A percentile compares a stretch with the other conserved stretches of the same genome.
These are phyloP conservation scores for Antitrichia curtipendula DNA, from an alignment of 225 moss, liverwort and hornwort species.

Conservation along the genomic window DNA sequence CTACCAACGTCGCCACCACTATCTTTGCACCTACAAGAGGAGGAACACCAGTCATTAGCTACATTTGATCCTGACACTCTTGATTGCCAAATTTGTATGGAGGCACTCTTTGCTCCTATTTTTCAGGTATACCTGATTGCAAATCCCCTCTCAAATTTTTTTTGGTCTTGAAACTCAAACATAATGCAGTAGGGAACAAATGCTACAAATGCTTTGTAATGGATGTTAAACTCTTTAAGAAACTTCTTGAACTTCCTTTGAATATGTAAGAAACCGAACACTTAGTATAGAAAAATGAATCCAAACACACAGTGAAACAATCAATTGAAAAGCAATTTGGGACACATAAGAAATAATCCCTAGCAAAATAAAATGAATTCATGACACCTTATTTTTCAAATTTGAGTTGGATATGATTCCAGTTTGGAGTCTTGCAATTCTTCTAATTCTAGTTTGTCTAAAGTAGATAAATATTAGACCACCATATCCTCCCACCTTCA, in stretches of 20 bases:
- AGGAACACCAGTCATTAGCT: constrained; percentile 17
- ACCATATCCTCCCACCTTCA: background rate
- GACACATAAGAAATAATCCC: background rate
- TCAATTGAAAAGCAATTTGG: background rate
- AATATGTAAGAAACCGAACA: too few species aligned
- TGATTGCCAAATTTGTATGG: constrained; percentile 80
- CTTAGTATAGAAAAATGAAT: background rate
- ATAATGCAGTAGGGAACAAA: background rate
- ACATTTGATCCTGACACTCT: constrained; percentile 56
- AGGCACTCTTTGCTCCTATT: constrained; percentile 37
- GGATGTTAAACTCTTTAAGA: background rate
- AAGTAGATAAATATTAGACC: background rate
- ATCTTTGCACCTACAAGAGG: constrained; percentile 7
- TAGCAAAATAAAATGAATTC: background rate
- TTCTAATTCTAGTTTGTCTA: background rate
- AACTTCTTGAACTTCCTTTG: background rate
- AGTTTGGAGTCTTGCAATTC: background rate
- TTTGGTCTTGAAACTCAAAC: background rate
- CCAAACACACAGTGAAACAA: background rate
- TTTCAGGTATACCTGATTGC: constrained; percentile 32
- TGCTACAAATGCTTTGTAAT: background rate
- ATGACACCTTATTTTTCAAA: background rate
- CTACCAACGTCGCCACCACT: constrained; percentile 14
- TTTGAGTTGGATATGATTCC: background rate
- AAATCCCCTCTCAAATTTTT: too few species aligned